phyloP scores from a whole-genome alignment of 2,329 filamentous ascomycete species.

The Cylindrodendrum hubeiense region DNA sequence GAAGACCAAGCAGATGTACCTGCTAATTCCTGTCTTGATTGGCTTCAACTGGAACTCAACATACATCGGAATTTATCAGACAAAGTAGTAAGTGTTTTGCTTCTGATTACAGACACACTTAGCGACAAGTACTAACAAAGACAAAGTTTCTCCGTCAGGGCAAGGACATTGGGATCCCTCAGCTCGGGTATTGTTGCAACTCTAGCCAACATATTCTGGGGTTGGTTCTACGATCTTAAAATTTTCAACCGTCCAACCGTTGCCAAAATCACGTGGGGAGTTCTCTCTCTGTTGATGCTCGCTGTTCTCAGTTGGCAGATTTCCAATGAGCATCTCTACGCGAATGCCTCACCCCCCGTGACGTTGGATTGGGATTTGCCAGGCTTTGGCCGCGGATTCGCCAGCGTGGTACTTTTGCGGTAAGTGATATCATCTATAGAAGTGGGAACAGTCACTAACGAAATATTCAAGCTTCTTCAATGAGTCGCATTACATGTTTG shows the following conservation, averaged over 20 bases:
- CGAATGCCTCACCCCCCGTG: conserved; percentile 48
- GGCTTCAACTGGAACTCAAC: conserved; percentile 65
- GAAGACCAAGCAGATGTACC: conserved; percentile 57
- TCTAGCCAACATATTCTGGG: conserved; percentile 61
- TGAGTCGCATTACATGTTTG: conserved; percentile 64
- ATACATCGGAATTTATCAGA: conserved; percentile 65
- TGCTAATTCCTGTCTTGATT: conserved; percentile 62
- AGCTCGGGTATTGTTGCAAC: conserved; percentile 60
- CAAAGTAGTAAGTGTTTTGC: no score
- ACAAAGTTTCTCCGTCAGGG: conserved; percentile 64
- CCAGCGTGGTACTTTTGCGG: conserved; percentile 61
- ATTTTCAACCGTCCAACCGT: conserved; percentile 55
- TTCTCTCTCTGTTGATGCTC: conserved; percentile 57
- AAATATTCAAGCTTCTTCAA: conserved; percentile 65
- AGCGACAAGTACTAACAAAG: no score
- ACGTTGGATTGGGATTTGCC: conserved; percentile 60
- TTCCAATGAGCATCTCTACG: conserved; percentile 57
- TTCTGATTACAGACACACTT: no score
- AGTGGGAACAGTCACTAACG: background rate
- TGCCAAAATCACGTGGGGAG: conserved; percentile 59
- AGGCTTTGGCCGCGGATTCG: conserved; percentile 60
- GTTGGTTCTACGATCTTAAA: conserved; percentile 62
- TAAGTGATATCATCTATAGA: conserved; percentile 38
- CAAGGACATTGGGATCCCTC: conserved; percentile 59
- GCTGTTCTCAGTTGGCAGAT: conserved; percentile 61